phyloP scores from a whole-genome alignment of 148 eudicot genomes.

The Rhododendron simsii region DNA sequence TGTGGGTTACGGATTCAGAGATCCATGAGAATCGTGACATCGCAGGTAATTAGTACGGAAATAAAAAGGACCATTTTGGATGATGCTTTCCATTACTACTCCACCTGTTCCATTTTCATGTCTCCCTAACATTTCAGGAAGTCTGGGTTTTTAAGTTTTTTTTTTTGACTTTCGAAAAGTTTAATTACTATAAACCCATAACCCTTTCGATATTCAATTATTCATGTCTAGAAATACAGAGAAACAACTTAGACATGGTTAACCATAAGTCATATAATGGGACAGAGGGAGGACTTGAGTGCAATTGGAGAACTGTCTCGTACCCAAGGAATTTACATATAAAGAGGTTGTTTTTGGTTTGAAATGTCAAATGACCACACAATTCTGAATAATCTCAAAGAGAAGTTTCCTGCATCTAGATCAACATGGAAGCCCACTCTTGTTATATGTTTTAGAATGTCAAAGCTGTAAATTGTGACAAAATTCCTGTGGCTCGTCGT shows the following conservation, averaged over 20 bases:
- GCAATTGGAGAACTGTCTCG: background rate
- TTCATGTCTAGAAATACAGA: background rate
- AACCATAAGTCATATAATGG: too few species aligned
- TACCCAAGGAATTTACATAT: background rate
- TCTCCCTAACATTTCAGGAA: background rate
- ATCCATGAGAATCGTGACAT: conserved; percentile 93
- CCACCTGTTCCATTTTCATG: background rate
- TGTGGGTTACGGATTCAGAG: conserved; percentile 95
- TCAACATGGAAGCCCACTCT: background rate
- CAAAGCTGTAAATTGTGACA: background rate
- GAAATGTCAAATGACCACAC: background rate
- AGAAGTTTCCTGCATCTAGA: background rate
- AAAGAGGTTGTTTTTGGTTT: background rate
- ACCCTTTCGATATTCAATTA: background rate
- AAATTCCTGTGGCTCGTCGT: background rate
- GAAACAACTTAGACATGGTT: background rate
- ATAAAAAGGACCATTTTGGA: background rate
- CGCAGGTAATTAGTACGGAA: conserved; percentile 57
- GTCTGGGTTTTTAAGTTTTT: background rate
- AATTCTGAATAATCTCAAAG: background rate
- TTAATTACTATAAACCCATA: background rate
- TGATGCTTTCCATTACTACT: background rate
- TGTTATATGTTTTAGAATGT: background rate
- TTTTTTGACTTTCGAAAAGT: background rate
- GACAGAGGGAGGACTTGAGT: background rate